Evolutionary conservation across 805 yeast species (phyloP), one percentile per base, ranked within the genome.

Genomic region (Candida silvicultrix): DNA sequence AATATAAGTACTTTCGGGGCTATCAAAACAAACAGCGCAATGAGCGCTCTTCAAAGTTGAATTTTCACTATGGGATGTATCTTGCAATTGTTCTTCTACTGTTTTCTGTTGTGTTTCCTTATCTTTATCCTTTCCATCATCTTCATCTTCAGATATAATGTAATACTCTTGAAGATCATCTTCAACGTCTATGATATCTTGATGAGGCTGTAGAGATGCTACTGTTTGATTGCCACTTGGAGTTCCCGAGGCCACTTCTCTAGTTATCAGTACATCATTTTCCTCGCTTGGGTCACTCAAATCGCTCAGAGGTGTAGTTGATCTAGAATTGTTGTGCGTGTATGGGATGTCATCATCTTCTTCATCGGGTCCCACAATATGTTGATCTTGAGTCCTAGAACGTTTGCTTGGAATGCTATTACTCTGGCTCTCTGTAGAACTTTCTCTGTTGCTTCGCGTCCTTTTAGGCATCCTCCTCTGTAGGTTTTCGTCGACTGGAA

Each of bases 1-100:
- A 16, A 73, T 73, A 28, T 71, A 68, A 2, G 81, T 73, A 7
- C 64, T 53, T 15, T 65, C 70, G 3, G 81, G 78, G 5, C 73
- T 68, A 9, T 78, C 83, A 56, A 79, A 71, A 45, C 85, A 80
- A 19, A 80, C 73, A 0, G 81, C 80, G 55, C 85, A 78, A 34
- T 46, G 48, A 21, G 61, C 52, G 25, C 50, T 45, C 41, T 46
- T 45, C 39, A 50, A 12, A 16, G 53, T 55, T 20, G 54, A 46
- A 12, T 39, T 52, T 16, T 42, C 31, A 12, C 40, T 3, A 23
- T 51, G 40, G 14, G 43, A 46, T 7, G 49, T 53, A 35, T 57
- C 60, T 14, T 51, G 49, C 19, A 54, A 40, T 46, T 48, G 59
- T 11, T 70, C 72, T 3, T 54, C 61, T 5, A 71, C 74, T 1